Percentiles rank a stretch among this genome's conserved stretches.
These are phyloP conservation scores for Candida tammaniensis DNA, from an alignment of 805 yeast genomes.

Conservation along the genomic window DNA sequence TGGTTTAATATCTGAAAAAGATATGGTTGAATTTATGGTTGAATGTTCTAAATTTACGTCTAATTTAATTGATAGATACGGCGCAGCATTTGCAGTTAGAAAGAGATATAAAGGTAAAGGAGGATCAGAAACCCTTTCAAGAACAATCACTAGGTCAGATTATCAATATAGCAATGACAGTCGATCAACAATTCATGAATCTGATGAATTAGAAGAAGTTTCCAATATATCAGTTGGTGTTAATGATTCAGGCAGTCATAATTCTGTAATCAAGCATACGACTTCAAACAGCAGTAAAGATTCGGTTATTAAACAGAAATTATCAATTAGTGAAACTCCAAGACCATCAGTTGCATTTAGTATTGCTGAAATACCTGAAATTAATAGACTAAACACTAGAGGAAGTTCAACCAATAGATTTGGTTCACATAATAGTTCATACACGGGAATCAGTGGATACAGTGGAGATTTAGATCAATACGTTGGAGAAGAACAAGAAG, in stretches of 20 bases:
- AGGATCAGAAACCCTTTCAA: background rate
- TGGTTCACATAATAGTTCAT: background rate
- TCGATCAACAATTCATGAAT: too few relatives aligned
- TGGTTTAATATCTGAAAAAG: conserved; percentile 51
- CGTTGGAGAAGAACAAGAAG: conserved; percentile 3
- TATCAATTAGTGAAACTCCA: conserved; percentile 10
- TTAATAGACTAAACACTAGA: conserved; percentile 1
- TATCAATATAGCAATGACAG: too few relatives aligned
- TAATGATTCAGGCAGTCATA: too few relatives aligned
- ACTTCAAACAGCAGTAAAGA: conserved; percentile 9
- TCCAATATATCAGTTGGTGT: too few relatives aligned
- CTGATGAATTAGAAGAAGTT: too few relatives aligned
- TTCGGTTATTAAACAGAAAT: conserved; percentile 16
- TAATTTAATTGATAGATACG: conserved; percentile 16
- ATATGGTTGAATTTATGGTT: conserved; percentile 59
- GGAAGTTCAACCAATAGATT: conserved; percentile 1
- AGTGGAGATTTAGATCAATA: conserved; percentile 1
- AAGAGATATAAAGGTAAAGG: conserved; percentile 4
- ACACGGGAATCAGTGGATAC: conserved; percentile 1
- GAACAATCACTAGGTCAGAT: conserved; percentile 1
- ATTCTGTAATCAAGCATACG: too few relatives aligned
- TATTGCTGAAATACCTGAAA: background rate
- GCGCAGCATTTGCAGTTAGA: conserved; percentile 12
- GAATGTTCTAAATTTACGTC: conserved; percentile 19
- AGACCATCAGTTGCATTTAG: conserved; percentile 6